Evolutionary conservation across 116 monocot genomes (phyloP), one percentile per base, ranked within the genome.

Genomic region (Thalassia testudinum): DNA sequence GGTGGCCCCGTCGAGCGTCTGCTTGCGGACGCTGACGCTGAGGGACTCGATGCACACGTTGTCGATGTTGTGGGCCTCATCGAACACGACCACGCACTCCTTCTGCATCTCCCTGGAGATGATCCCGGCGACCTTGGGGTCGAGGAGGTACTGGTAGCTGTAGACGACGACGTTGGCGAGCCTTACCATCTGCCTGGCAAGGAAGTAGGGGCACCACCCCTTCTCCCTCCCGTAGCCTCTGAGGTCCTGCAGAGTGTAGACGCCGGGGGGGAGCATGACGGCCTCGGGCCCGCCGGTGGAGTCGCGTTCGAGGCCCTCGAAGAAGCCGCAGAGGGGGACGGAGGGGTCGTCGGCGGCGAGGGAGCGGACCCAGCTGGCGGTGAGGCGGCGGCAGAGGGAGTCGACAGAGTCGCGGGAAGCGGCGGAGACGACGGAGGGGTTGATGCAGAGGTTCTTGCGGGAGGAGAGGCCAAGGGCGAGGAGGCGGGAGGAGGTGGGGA

Each of bases 31-130:
- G 49, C 77, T 95, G 13, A 95, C 88, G 26, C 95, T 95, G 27
- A 95, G 72, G 6, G 88, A 84, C 72, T 95, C 95, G 15, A 95
- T 95, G 47, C 95, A 95, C 30, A 95, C 95, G 75, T 95, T 95
- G 26, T 95, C 95, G 12, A 95, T 95, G 52, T 95, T 95, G 37
- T 95, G 95, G 7, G 95, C 95, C 74, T 95, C 95, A 18, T 95
- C 95, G 40, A 95, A 95, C 11, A 95, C 88, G 2, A 95, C 88
- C 1, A 95, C 85, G 25, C 95, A 84, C 54, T 95, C 95, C 61
- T 49, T 71, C 67, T 84, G 77, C 95, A 95, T 95, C 72, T 95
- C 95, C 64, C 64, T 73, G 12, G 95, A 95, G n/a, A 95, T 88
- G 30, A 95, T 76, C 37, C 78, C 79, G 18, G 95, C 88, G 13